Percentiles rank a stretch among this genome's conserved stretches.
These are phyloP conservation scores for Niveomyces coronatus DNA, from an alignment of 2,329 filamentous ascomycete species.

Conservation along the genomic window DNA sequence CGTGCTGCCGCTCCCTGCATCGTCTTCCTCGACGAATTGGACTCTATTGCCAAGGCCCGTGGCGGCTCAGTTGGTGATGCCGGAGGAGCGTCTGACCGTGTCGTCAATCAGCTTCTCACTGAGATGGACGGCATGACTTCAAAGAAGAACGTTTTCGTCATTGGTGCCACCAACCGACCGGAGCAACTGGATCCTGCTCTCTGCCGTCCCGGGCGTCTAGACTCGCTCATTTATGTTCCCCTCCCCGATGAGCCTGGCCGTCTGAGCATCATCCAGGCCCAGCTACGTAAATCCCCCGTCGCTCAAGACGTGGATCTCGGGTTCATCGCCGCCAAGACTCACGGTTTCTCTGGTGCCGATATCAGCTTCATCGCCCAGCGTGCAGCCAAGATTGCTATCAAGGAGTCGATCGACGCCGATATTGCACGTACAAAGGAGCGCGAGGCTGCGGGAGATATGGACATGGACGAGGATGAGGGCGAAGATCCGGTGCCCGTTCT, in stretches of 20 bases:
- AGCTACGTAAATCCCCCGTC: slow-evolving; percentile 96
- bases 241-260: slow-evolving; percentile 87
- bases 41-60: slow-evolving; percentile 98
- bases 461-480: slow-evolving; percentile 56
- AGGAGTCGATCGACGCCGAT: slow-evolving; percentile 81
- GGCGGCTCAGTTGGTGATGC: slow-evolving; percentile 93
- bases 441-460: slow-evolving; percentile 73
- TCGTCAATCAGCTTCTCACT: slow-evolving; percentile 98
- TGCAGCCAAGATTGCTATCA: slow-evolving; percentile 98
- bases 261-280: slow-evolving; percentile 81
- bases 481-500: slow-evolving; percentile 95
- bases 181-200: slow-evolving; percentile 97
- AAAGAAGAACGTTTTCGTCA: slow-evolving; percentile 99
- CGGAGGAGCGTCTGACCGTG: slow-evolving; percentile 96
- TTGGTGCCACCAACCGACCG: slow-evolving; percentile 95
- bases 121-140: slow-evolving; percentile 99
- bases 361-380: slow-evolving; percentile 98
- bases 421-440: slow-evolving; percentile 86
- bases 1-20: slow-evolving; percentile 95
- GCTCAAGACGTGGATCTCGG: slow-evolving; percentile 75
- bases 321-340: slow-evolving; percentile 92
- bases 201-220: slow-evolving; percentile 96
- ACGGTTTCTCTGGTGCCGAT: slow-evolving; percentile 99
- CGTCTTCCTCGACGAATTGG: slow-evolving; percentile 96
- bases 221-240: slow-evolving; percentile 96